phyloP scores from a whole-genome alignment of 805 yeast genomes.

The Metschnikowia hibisci region DNA sequence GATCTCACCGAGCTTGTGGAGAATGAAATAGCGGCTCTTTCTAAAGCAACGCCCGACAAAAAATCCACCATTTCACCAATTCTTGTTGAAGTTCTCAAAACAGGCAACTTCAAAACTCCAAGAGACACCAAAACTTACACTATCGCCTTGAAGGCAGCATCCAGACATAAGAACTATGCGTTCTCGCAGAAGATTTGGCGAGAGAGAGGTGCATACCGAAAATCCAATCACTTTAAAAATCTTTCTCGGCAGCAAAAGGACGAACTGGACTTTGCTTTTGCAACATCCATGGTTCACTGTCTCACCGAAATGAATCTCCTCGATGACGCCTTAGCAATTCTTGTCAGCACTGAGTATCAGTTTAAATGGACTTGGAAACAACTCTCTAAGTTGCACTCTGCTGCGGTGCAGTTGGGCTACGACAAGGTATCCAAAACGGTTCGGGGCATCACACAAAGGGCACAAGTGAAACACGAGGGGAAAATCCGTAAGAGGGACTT shows the following conservation, averaged over 20 bases:
- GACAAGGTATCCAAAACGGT: constrained; percentile 27
- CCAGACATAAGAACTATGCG: constrained; percentile 46
- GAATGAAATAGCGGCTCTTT: neutral
- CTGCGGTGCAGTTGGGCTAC: constrained; percentile 32
- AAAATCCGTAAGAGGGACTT: constrained; percentile 35
- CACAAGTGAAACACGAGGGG: constrained; percentile 36
- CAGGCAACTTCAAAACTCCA: constrained; percentile 9
- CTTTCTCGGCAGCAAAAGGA: constrained; percentile 37
- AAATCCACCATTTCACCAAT: constrained; percentile 22
- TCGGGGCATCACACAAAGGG: constrained; percentile 32
- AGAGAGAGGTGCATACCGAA: constrained; percentile 74
- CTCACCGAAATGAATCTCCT: constrained; percentile 52
- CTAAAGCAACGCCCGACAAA: neutral
- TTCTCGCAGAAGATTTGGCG: constrained; percentile 70
- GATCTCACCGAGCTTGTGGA: constrained; percentile 1
- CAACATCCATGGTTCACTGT: constrained; percentile 61
- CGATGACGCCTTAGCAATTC: constrained; percentile 67
- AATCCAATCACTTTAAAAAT: constrained; percentile 45
- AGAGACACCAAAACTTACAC: constrained; percentile 49
- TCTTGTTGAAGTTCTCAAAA: constrained; percentile 9
- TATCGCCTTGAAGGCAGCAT: constrained; percentile 64
- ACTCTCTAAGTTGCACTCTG: constrained; percentile 26
- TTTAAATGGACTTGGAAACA: constrained; percentile 63
- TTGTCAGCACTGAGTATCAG: constrained; percentile 61
- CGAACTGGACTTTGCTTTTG: constrained; percentile 61